Percentiles rank a stretch among this genome's conserved stretches.
Conservation (phyloP, 202 grass and related monocot genomes). For the Setaria viridis region DNA sequence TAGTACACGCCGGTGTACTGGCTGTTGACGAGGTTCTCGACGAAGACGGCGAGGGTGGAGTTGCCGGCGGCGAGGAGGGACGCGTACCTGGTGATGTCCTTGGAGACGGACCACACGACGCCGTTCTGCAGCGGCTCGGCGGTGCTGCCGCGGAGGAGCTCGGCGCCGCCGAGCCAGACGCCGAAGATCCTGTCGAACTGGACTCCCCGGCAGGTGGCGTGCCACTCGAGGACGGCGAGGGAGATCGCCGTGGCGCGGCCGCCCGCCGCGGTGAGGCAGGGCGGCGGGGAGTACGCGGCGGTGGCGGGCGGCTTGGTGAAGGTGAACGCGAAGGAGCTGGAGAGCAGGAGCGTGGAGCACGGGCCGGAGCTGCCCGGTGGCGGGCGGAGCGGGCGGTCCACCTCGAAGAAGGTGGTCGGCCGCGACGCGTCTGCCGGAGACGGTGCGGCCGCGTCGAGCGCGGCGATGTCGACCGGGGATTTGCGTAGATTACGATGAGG, state of each 20-base stretch:
- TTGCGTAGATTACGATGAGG: constrained; percentile 44
- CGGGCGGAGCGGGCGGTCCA: constrained; percentile 19
- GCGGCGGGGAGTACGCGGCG: constrained; percentile 36
- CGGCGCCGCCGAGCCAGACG: constrained; percentile 59
- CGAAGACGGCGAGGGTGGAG: constrained; percentile 53
- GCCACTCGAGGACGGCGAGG: constrained; percentile 54
- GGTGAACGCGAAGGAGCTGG: constrained; percentile 47
- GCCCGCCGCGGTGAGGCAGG: constrained; percentile 30
- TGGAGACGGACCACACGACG: constrained; percentile 65
- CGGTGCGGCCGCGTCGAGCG: background rate
- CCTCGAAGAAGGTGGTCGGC: constrained; percentile 16
- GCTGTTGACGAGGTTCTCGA: constrained; percentile 53
- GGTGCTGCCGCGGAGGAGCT: constrained; percentile 53
- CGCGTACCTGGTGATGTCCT: constrained; percentile 77
- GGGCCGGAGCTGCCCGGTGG: constrained; percentile 36
- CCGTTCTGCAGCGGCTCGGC: constrained; percentile 53
- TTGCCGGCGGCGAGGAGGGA: constrained; percentile 54
- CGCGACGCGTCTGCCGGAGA: background rate
- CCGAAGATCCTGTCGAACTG: constrained; percentile 65
- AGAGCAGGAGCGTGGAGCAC: constrained; percentile 59
- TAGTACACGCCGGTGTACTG: constrained; percentile 64
- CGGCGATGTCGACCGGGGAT: constrained; percentile 21
- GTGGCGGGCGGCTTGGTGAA: constrained; percentile 47
- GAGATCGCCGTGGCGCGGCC: constrained; percentile 21
- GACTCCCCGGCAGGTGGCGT: constrained; percentile 40